These are phyloP conservation scores for Backusella tarrabulga DNA, from an alignment of 192 early-diverging fungal species.

Conservation along the genomic window DNA sequence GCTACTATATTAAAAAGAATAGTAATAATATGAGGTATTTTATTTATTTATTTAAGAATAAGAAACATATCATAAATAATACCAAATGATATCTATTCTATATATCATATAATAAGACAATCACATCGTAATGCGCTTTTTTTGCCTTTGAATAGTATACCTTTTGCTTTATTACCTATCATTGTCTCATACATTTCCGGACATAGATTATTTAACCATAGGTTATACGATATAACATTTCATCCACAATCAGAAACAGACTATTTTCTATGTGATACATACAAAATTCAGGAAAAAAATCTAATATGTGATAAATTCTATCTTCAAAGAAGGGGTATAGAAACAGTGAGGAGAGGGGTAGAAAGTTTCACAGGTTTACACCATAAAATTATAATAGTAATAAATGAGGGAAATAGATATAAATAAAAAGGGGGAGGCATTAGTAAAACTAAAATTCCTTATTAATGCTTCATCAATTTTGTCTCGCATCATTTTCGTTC, in stretches of 20 bases:
- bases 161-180: not conserved
- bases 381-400: not conserved
- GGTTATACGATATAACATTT: not conserved
- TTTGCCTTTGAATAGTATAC: not conserved
- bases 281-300: not conserved
- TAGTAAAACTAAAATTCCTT: not conserved
- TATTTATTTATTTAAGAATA: not conserved
- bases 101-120: not conserved
- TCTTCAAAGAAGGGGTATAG: not conserved
- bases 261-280: not conserved
- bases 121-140: not conserved
- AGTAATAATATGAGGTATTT: not conserved
- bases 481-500: conserved; percentile 5
- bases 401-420: not conserved
- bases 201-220: not conserved
- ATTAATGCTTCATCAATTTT: not conserved
- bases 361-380: not conserved
- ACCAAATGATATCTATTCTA: not conserved
- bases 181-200: not conserved
- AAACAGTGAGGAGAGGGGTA: not conserved
- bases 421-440: not conserved
- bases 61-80: not conserved
- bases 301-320: not conserved
- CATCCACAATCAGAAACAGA: not conserved
- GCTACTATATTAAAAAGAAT: too few species aligned